Evolutionary conservation across 139 green algal genomes (phyloP), one percentile per base, ranked within the genome.

Genomic region (Chloropicon primus): DNA sequence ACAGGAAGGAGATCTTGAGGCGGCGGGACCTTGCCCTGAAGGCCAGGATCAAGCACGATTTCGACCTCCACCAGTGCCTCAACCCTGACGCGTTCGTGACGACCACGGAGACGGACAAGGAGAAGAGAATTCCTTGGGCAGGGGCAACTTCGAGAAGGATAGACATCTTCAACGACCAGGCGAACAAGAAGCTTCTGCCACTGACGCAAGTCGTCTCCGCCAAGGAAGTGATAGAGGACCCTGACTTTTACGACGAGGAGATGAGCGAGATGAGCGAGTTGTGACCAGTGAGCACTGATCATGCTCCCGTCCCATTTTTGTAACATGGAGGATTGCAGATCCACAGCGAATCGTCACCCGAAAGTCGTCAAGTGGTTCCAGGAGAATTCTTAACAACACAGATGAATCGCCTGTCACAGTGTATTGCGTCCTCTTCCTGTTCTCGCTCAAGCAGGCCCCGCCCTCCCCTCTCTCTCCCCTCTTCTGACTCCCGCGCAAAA

Each of bases 341-440:
- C n/a, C n/a, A n/a, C n/a, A n/a, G n/a, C n/a, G n/a, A n/a, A n/a
- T n/a, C n/a, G n/a, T n/a, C n/a, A n/a, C n/a, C n/a, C n/a, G n/a
- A n/a, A n/a, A n/a, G n/a, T n/a, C n/a, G n/a, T n/a, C n/a, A n/a
- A n/a, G n/a, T n/a, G n/a, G n/a, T n/a, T n/a, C n/a, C n/a, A n/a
- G n/a, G n/a, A n/a, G n/a, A n/a, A n/a, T n/a, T n/a, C n/a, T n/a
- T n/a, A n/a, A n/a, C n/a, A n/a, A n/a, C n/a, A n/a, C n/a, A n/a
- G n/a, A n/a, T n/a, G n/a, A n/a, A n/a, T n/a, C n/a, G n/a, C n/a
- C n/a, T n/a, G n/a, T n/a, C n/a, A n/a, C 72, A 76, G 72, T 74
- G 26, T 98, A 94, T 74, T 90, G 83, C 54, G 80, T 90, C 1
- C 84, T 98, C 2, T 99, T 99, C 83, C 88, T 91, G 23, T 79